Evolutionary conservation across 257 asterid species (phyloP).

Genomic region (Solanum pimpinellifolium): DNA sequence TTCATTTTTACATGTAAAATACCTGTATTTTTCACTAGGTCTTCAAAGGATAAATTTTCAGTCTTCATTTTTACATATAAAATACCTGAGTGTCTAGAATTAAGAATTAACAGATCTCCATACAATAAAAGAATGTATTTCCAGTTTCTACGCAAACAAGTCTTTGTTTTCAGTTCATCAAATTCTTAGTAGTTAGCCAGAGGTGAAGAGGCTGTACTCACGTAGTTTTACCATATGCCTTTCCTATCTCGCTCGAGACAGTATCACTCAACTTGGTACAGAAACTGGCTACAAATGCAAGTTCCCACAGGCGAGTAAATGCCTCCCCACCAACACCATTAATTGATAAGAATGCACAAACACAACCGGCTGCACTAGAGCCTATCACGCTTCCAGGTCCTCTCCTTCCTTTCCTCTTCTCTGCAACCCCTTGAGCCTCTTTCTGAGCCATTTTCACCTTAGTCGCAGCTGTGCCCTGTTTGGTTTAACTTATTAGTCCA

Average conservation of each 20-base stretch:
- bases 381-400: conserved; percentile 97
- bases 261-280: conserved; percentile 95
- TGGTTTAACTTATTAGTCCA: conserved; percentile 7
- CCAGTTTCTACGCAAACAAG: background rate
- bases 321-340: conserved; percentile 63
- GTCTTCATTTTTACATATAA: too few relatives aligned
- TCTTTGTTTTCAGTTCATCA: background rate
- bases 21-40: too few relatives aligned
- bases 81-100: background rate
- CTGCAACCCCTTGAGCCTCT: conserved; percentile 96
- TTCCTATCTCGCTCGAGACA: conserved; percentile 96
- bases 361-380: conserved; percentile 94
- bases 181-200: background rate
- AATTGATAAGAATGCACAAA: conserved; percentile 69
- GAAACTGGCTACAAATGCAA: conserved; percentile 89
- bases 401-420: conserved; percentile 90
- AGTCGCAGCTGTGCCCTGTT: conserved; percentile 85
- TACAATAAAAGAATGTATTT: background rate
- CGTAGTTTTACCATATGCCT: conserved; percentile 95
- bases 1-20: background rate
- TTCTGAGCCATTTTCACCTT: conserved; percentile 95
- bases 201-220: conserved; percentile 26
- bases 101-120: background rate
- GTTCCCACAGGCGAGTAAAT: conserved; percentile 54
- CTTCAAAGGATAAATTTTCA: too few relatives aligned